Base-by-base conservation (phyloP, 768 basidiomycete species). In the Naganishia kalamii region DNA sequence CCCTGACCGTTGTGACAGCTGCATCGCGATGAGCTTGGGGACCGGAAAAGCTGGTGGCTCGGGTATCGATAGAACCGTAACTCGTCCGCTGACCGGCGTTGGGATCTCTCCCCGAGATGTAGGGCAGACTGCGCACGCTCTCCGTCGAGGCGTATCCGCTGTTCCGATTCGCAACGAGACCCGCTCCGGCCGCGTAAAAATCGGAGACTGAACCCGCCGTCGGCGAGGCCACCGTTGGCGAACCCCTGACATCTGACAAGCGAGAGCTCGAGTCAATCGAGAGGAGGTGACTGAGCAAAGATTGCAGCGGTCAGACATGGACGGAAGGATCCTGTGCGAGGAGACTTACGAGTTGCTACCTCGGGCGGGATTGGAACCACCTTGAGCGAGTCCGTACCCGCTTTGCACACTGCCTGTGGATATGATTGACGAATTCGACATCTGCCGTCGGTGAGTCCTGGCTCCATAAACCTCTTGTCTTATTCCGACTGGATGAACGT, bases 31-130 rank as follows among this genome's bases (percentile, higher is more conserved):
- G 52, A 21, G 65, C 62, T 41, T 69, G 66, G 0, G 71, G 66
- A 15, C 76, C 76, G 0, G 76, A 77, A 60, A 77, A 77, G 13
- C 73, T 75, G 3, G 71, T 74, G 10, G 76, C 68, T 2, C 76
- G 72, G 44, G 25, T 61, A 40, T 75, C 73, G 15, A 65, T 41
- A 2, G 64, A 70, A 10, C 52, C 52, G 27, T 62, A 67, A 40
- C 71, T 66, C 0, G 68, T 68, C 21, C 62, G 57, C 41, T 57
- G 51, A 6, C 25, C 65, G 23, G 12, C 23, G 19, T 57, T 57
- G 11, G 30, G 27, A 15, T 57, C 19, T n/a, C 3, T 57, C 40
- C 54, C 54, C 12, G 21, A 37, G 19, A 57, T 57, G 23, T 62
- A 63, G 7, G 73, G 76, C 15, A 73, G 29, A 29, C 75, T 76